Conservation (phyloP, 2,329 filamentous ascomycete species). For the Aureobasidium sp. region DNA sequence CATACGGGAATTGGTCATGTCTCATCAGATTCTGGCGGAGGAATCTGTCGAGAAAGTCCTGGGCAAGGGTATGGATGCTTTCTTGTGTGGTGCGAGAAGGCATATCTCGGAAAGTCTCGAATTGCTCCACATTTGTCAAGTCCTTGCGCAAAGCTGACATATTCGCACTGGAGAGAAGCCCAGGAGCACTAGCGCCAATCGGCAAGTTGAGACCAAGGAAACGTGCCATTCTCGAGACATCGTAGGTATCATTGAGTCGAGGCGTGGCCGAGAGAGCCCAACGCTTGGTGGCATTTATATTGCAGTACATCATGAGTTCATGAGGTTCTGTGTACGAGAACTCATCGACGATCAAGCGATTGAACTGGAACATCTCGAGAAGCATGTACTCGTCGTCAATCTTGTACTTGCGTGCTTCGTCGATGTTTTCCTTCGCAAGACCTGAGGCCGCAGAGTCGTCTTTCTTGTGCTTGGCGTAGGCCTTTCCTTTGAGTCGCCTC, state of each 20-base stretch:
- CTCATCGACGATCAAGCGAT: slow-evolving; percentile 57
- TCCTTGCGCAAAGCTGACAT: slow-evolving; percentile 37
- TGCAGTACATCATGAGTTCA: slow-evolving; percentile 13
- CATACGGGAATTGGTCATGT: slow-evolving; percentile 36
- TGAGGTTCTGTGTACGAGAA: slow-evolving; percentile 49
- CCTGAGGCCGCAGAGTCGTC: neutral
- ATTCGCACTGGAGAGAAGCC: slow-evolving; percentile 39
- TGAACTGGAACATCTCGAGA: slow-evolving; percentile 55
- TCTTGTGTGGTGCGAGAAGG: slow-evolving; percentile 47
- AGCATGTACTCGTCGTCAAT: slow-evolving; percentile 22
- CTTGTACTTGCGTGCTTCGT: neutral
- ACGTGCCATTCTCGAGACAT: slow-evolving; percentile 52
- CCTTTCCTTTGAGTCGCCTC: slow-evolving; percentile 12
- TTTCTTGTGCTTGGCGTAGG: neutral
- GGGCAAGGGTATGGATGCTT: slow-evolving; percentile 45
- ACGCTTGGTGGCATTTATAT: slow-evolving; percentile 44
- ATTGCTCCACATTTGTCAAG: slow-evolving; percentile 47
- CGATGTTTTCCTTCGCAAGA: neutral
- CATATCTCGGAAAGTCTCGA: slow-evolving; percentile 45
- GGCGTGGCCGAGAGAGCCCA: slow-evolving; percentile 62
- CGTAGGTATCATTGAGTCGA: slow-evolving; percentile 48
- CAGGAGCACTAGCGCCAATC: slow-evolving; percentile 43
- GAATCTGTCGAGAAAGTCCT: slow-evolving; percentile 49
- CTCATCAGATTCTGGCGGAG: slow-evolving; percentile 37
- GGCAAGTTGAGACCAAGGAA: slow-evolving; percentile 51